A percentile compares a stretch with the other conserved stretches of the same genome.
These are phyloP conservation scores for Leucocoprinus sp. DNA, from an alignment of 768 basidiomycete genomes.

Conservation along the genomic window DNA sequence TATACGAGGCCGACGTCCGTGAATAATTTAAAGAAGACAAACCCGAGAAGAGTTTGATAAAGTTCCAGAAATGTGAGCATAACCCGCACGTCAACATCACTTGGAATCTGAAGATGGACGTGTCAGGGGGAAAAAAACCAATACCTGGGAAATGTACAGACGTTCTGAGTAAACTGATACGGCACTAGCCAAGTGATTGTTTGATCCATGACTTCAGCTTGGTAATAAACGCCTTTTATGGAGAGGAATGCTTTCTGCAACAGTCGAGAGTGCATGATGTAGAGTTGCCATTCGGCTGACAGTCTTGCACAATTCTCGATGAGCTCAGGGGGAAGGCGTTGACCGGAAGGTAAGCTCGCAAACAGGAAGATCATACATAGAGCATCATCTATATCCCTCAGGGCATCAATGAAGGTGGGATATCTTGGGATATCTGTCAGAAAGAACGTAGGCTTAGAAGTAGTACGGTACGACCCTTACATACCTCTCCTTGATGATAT, in stretches of 20 bases:
- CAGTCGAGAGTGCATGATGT: conserved; percentile 79
- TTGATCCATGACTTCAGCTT: conserved; percentile 91
- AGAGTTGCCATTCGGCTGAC: conserved; percentile 94
- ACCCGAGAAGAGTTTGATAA: conserved; percentile 93
- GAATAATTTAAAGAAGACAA: conserved; percentile 97
- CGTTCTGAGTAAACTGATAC: conserved; percentile 94
- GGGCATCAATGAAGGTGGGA: conserved; percentile 91
- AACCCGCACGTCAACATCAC: conserved; percentile 95
- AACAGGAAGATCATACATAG: conserved; percentile 94
- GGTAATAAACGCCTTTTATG: conserved; percentile 98
- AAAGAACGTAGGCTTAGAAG: background rate
- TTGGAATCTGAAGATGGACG: conserved; percentile 56
- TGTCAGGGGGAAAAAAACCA: conserved; percentile 8
- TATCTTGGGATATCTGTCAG: conserved; percentile 70
- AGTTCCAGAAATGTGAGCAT: conserved; percentile 98
- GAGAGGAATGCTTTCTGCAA: conserved; percentile 90
- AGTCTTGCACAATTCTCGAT: conserved; percentile 87
- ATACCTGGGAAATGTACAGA: conserved; percentile 27
- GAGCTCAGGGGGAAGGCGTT: conserved; percentile 71
- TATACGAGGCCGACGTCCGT: conserved; percentile 89
- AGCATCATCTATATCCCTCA: conserved; percentile 95
- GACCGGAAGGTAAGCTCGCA: conserved; percentile 81
- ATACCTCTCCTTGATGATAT: conserved; percentile 95
- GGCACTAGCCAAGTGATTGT: conserved; percentile 94
- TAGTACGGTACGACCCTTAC: conserved; percentile 15